A percentile compares a stretch with the other conserved stretches of the same genome.
phyloP scores from a whole-genome alignment of 768 basidiomycete genomes.

The Russula sp. region DNA sequence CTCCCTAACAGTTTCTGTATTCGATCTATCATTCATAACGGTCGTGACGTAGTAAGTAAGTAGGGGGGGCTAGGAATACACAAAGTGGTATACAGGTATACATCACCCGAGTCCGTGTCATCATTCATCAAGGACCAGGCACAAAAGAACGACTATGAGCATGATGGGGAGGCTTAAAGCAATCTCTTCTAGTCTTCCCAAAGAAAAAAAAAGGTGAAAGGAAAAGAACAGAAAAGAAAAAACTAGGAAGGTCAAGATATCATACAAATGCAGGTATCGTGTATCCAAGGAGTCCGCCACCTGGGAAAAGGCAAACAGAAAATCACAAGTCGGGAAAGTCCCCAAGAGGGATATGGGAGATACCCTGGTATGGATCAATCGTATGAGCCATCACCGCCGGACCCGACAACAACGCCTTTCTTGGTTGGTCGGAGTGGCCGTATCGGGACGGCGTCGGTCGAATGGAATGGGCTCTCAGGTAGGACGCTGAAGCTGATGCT shows the following conservation, averaged over 20 bases:
- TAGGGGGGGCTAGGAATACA: conserved; percentile 39
- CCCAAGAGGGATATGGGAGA: conserved; percentile 4
- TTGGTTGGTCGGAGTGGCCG: conserved; percentile 43
- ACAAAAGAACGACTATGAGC: neutral
- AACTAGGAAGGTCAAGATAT: conserved; percentile 13
- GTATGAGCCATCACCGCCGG: conserved; percentile 54
- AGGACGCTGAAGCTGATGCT: conserved; percentile 83
- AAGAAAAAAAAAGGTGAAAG: neutral
- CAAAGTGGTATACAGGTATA: conserved; percentile 32
- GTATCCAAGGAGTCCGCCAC: conserved; percentile 13
- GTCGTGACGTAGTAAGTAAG: conserved; percentile 30
- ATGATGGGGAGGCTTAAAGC: neutral
- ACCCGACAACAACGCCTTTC: conserved; percentile 50
- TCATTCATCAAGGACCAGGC: conserved; percentile 4
- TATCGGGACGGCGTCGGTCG: conserved; percentile 36
- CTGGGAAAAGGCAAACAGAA: conserved; percentile 11
- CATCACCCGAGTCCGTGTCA: conserved; percentile 16
- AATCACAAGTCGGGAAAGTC: neutral
- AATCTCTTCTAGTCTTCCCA: neutral
- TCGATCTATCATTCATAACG: conserved; percentile 29
- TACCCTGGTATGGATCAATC: conserved; percentile 11
- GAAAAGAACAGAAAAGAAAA: neutral
- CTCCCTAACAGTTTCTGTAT: conserved; percentile 30
- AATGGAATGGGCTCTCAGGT: conserved; percentile 53
- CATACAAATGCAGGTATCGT: conserved; percentile 18